A percentile compares a stretch with the other conserved stretches of the same genome.
These are phyloP conservation scores for Schizophyllum amplum DNA, from an alignment of 1,284 basidiomycete species.

Conservation along the genomic window DNA sequence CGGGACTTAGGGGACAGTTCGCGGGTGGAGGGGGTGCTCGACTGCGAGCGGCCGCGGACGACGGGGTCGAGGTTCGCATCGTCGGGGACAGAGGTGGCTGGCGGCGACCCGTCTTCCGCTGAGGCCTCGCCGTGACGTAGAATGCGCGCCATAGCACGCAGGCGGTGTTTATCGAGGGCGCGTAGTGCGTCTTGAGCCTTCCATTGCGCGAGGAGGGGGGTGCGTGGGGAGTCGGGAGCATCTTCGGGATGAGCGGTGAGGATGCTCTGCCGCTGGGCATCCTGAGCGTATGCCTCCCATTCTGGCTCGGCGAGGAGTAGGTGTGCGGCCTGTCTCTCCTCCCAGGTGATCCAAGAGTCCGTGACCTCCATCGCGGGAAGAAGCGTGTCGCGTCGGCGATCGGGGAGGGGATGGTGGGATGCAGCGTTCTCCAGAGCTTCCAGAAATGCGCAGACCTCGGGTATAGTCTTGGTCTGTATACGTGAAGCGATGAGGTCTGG, in stretches of 20 bases:
- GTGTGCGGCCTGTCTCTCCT: slow-evolving; percentile 45
- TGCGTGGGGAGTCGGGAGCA: slow-evolving; percentile 9
- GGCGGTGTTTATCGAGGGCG: neutral
- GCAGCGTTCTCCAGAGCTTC: slow-evolving; percentile 36
- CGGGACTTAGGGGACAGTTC: slow-evolving; percentile 36
- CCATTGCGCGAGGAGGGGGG: neutral
- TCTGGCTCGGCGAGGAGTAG: slow-evolving; percentile 27
- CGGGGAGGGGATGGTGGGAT: slow-evolving; percentile 2
- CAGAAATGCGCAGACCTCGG: slow-evolving; percentile 58
- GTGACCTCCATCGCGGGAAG: slow-evolving; percentile 50
- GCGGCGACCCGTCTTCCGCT: neutral
- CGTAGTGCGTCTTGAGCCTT: neutral
- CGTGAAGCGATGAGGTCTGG: slow-evolving; percentile 66
- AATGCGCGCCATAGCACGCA: neutral
- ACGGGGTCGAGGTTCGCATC: neutral
- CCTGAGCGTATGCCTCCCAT: slow-evolving; percentile 17
- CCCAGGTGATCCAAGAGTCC: slow-evolving; percentile 47
- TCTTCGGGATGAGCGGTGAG: slow-evolving; percentile 3
- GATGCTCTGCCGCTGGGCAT: slow-evolving; percentile 8
- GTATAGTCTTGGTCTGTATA: slow-evolving; percentile 49
- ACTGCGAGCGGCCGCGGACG: slow-evolving; percentile 6
- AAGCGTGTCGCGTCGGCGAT: slow-evolving; percentile 16
- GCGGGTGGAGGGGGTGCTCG: slow-evolving; percentile 11
- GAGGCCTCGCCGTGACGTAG: neutral
- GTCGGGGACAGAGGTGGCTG: neutral